These are phyloP conservation scores for Macrolepiota dolichaula DNA, from an alignment of 768 basidiomycete genomes.

Conservation along the genomic window DNA sequence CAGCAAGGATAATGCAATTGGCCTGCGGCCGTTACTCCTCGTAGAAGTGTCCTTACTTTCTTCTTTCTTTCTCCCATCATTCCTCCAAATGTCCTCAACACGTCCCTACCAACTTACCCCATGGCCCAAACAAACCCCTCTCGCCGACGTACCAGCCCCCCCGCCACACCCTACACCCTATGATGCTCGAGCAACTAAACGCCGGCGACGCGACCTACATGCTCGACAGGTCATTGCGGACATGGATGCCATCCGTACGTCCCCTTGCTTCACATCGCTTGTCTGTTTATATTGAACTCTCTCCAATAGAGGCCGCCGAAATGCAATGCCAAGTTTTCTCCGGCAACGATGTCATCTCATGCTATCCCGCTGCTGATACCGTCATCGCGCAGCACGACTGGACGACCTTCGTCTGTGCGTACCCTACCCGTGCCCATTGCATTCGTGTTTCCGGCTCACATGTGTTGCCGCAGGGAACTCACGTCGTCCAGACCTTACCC, in stretches of 20 bases:
- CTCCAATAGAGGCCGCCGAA: slow-evolving; percentile 36
- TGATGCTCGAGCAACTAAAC: slow-evolving; percentile 14
- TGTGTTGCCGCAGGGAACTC: slow-evolving; percentile 62
- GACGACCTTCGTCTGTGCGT: slow-evolving; percentile 80
- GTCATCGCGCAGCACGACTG: slow-evolving; percentile 70
- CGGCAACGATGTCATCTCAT: slow-evolving; percentile 73
- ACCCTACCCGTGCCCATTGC: slow-evolving; percentile 8
- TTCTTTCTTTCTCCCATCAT: not conserved
- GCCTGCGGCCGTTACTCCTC: slow-evolving; percentile 10
- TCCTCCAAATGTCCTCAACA: slow-evolving; percentile 12
- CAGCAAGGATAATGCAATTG: slow-evolving; percentile 10
- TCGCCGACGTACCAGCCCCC: slow-evolving; percentile 3
- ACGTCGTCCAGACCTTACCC: slow-evolving; percentile 60
- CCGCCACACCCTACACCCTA: slow-evolving; percentile 6
- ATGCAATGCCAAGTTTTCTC: slow-evolving; percentile 49
- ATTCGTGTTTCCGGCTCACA: slow-evolving; percentile 12
- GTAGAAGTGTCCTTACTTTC: slow-evolving; percentile 2
- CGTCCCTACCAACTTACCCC: slow-evolving; percentile 12
- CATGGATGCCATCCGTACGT: slow-evolving; percentile 29
- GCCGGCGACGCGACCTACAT: slow-evolving; percentile 13
- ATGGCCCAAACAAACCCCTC: slow-evolving; percentile 17
- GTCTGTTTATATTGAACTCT: slow-evolving; percentile 5
- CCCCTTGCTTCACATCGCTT: slow-evolving; percentile 1
- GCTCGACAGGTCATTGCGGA: slow-evolving; percentile 37
- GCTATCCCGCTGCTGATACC: slow-evolving; percentile 60